Evolutionary conservation across 768 basidiomycete genomes (phyloP), one percentile per base, ranked within the genome.

Genomic region (Neoboletus magnificus): DNA sequence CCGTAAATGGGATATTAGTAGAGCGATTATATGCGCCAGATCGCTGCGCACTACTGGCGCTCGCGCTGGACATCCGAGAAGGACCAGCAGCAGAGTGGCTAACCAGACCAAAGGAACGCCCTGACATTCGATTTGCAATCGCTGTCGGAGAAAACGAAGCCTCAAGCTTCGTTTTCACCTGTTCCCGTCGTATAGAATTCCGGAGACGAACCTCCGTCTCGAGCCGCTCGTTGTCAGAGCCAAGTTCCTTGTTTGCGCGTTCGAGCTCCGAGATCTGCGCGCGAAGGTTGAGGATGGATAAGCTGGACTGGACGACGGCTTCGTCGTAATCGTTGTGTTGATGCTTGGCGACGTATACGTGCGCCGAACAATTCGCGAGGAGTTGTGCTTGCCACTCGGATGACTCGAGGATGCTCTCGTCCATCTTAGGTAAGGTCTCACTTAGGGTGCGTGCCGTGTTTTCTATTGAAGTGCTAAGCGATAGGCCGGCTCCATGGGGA

Each of bases 351-450:
- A 78, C 65, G 58, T 84, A 79, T 48, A 83, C 67, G 53, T 87
- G 81, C 0, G 80, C 84, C 0, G 83, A 85, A 59, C 77, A 86
- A 49, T 85, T 77, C 4, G 75, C 70, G 23, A 89, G 75, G 3
- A 87, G 77, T 55, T 86, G 83, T 1, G 83, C 80, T 59, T 89
- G 81, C 85, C 86, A 89, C 58, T 70, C 69, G 16, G 70, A 60
- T 48, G 82, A 76, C 20, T 66, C 61, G 15, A 83, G 64, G 27
- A 83, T 54, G 32, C 63, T 56, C 48, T 73, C 64, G 53, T 87
- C 85, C 54, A 80, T 73, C 6, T 53, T 7, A 8, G 76, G 75
- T 33, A 87, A 70, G 36, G 85, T 74, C 0, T 74, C 63, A 20
- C 73, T 68, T 46, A 87, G 72, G 47, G 79, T 77, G 16, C 60